Evolutionary conservation across 2,329 filamentous ascomycete genomes (phyloP), one percentile per base, ranked within the genome.

Genomic region (Neofusicoccum kwambonambiense): DNA sequence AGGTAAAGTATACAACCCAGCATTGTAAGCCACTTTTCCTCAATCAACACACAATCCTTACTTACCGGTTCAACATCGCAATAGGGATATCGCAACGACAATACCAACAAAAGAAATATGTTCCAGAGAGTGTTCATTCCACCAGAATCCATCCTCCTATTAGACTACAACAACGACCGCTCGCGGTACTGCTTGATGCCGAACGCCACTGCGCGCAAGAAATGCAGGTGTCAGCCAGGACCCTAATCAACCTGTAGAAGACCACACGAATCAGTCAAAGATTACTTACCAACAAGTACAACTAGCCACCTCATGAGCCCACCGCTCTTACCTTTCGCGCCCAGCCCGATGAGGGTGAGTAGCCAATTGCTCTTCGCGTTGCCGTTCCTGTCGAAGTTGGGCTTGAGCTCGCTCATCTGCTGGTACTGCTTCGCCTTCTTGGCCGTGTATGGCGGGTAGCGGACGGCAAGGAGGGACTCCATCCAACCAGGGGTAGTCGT

Each of bases 401-500:
- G 87, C 66, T 81, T 83, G 67, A 82, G 61, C 2, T 81, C 79
- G 63, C 78, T 82, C 77, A 85, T 84, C 9, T 75, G 75, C 65
- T 79, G 76, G 70, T 83, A 81, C 68, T 82, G 80, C 73, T 81
- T 78, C 67, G 83, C 73, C 76, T 89, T 89, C 56, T 82, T 82
- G 2, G 75, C 77, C 31, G 74, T 75, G 70, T 86, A 89, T 2
- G 87, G 87, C 9, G 87, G 87, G 73, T 89, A 89, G 67, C 91
- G 85, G 61, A 91, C 82, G 65, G 85, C 83, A 69, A 94, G 79
- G 66, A 92, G 72, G 44, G 78, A 80, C 73, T 92, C 89, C 69
- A 89, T 83, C 89, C 89, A 92, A 15, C 75, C 71, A 0, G 89
- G 89, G 4, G 88, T 90, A 50, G 81, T 83, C 22, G 87, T 85